phyloP scores from a whole-genome alignment of 768 basidiomycete species.

The Artomyces pyxidatus region DNA sequence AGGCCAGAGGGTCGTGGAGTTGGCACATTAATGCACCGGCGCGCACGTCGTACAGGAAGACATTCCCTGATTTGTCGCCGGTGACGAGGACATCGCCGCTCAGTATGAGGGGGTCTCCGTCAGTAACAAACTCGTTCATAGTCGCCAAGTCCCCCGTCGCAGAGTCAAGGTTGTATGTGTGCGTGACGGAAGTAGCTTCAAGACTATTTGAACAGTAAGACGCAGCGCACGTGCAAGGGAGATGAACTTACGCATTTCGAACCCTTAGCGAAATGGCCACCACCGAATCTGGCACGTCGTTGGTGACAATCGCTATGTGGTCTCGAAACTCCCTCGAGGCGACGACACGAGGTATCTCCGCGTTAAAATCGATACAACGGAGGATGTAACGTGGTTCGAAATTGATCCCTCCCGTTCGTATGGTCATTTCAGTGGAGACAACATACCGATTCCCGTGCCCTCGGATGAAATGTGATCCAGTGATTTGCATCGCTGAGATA shows the following conservation, averaged over 20 bases:
- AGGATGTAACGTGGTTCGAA: not conserved
- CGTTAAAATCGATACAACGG: not conserved
- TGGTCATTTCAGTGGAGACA: not conserved
- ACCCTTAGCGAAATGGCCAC: too few relatives aligned
- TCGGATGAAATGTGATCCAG: not conserved
- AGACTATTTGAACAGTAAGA: not conserved
- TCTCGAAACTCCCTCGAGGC: not conserved
- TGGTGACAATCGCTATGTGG: not conserved
- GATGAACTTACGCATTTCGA: too few relatives aligned
- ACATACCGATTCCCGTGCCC: not conserved
- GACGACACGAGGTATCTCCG: not conserved
- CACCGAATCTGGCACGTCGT: not conserved
- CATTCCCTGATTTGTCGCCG: not conserved
- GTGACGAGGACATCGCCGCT: not conserved
- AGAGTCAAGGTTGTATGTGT: not conserved
- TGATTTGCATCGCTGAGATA: not conserved
- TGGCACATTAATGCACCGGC: not conserved
- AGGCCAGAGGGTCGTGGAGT: not conserved
- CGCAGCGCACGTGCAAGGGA: too few relatives aligned
- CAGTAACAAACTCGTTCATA: not conserved
- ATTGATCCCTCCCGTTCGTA: not conserved
- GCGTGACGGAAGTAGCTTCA: not conserved
- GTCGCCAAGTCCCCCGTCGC: not conserved
- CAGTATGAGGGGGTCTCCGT: not conserved
- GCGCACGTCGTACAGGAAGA: not conserved